Evolutionary conservation across 306 rosid genomes (phyloP).

Genomic region (Pachyrhizus erosus): DNA sequence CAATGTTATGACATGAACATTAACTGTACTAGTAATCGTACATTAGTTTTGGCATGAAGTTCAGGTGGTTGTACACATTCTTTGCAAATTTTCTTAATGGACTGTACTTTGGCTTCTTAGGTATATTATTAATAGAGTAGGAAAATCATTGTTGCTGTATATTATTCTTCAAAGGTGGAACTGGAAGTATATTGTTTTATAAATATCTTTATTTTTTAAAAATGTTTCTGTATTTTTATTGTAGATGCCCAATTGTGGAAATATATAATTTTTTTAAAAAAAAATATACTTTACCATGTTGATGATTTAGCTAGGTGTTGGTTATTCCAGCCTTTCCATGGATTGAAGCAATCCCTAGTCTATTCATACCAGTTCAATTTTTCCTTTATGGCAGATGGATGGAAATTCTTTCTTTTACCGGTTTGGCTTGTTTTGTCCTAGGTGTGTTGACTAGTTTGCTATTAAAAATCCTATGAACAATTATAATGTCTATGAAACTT

Average conservation of each 20-base stretch:
- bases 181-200: no score
- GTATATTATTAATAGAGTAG: background rate
- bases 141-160: background rate
- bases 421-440: background rate
- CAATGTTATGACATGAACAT: background rate
- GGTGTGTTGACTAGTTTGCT: no score
- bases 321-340: background rate
- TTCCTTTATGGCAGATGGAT: slow-evolving; percentile 32
- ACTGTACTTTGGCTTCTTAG: background rate
- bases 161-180: no score
- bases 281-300: background rate
- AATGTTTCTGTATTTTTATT: background rate
- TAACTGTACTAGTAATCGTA: background rate
- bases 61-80: background rate
- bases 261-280: background rate
- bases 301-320: slow-evolving; percentile 7
- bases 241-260: background rate
- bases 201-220: no score
- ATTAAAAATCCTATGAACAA: no score
- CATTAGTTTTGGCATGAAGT: background rate
- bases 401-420: slow-evolving; percentile 25
- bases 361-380: slow-evolving; percentile 21
- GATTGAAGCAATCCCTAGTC: slow-evolving; percentile 21
- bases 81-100: background rate
- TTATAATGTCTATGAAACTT: no score